These are phyloP conservation scores for Cynanchum wilfordii DNA, from an alignment of 257 asterid species.

Conservation along the genomic window DNA sequence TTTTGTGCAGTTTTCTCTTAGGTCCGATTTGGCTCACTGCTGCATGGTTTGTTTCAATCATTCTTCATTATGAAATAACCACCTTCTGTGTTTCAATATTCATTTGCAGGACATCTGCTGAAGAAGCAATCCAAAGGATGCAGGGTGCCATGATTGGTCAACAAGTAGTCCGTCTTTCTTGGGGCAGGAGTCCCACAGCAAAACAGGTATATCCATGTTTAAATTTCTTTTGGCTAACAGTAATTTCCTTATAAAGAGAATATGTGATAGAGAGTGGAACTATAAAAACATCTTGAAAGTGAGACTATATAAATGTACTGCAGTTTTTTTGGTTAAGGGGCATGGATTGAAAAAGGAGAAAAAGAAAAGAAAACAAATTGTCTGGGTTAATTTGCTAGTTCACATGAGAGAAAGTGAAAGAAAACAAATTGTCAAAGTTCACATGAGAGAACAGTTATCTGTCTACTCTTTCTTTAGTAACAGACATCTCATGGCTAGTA, in stretches of 20 bases:
- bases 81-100: constrained; percentile 16
- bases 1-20: constrained; percentile 79
- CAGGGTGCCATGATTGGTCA: constrained; percentile 85
- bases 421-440: not conserved
- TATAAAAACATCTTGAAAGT: not conserved
- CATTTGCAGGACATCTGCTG: constrained; percentile 64
- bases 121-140: constrained; percentile 94
- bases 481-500: not conserved
- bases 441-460: not conserved
- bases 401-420: too few relatives aligned
- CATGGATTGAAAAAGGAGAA: not conserved
- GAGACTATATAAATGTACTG: not conserved
- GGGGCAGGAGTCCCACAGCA: constrained; percentile 84
- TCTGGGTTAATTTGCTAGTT: not conserved
- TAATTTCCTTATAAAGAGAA: not conserved
- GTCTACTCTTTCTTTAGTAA: not conserved
- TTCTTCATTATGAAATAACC: constrained; percentile 11
- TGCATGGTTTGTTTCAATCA: not conserved
- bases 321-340: not conserved
- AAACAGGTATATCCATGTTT: constrained; percentile 50
- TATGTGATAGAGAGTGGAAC: not conserved
- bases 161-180: constrained; percentile 85
- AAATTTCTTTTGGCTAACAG: not conserved
- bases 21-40: constrained; percentile 33
- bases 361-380: not conserved